Conservation (phyloP, 495 filamentous ascomycete species). For the Hypoxylon lenormandii region DNA sequence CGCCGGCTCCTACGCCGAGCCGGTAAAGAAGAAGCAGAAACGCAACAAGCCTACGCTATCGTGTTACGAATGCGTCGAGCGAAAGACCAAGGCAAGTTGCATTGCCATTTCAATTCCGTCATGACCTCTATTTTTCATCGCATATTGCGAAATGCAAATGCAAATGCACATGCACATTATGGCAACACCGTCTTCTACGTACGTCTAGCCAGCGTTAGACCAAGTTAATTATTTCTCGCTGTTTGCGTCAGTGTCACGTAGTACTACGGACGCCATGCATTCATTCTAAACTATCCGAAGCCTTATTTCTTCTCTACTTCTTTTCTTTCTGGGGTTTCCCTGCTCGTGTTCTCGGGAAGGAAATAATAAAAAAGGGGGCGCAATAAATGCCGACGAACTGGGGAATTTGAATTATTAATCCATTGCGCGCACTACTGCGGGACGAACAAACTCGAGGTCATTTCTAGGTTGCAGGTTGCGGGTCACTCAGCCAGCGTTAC, state of each 20-base stretch:
- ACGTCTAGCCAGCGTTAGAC: slow-evolving; percentile 34
- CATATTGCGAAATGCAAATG: slow-evolving; percentile 4
- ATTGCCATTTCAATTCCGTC: not conserved
- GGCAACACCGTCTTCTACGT: slow-evolving; percentile 9
- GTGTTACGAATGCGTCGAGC: slow-evolving; percentile 77
- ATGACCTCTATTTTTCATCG: not conserved
- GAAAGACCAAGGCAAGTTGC: slow-evolving; percentile 73
- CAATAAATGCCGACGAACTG: too few relatives aligned
- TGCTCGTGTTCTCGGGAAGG: too few relatives aligned
- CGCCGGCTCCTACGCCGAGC: slow-evolving; percentile 49
- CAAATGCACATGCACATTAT: not conserved
- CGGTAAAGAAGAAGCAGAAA: slow-evolving; percentile 72
- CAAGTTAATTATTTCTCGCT: slow-evolving; percentile 17
- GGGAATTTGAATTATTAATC: too few relatives aligned
- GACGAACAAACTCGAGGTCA: not conserved
- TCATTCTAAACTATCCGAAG: not conserved
- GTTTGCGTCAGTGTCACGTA: slow-evolving; percentile 51
- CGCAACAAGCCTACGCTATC: slow-evolving; percentile 80
- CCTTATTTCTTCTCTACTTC: not conserved
- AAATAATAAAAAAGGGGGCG: too few relatives aligned
- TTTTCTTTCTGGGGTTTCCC: not conserved
- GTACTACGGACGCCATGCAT: slow-evolving; percentile 52
- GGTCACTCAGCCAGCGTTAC: not conserved
- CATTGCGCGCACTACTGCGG: too few relatives aligned
- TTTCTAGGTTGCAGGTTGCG: slow-evolving; percentile 1